Base-by-base conservation (phyloP, 1,284 basidiomycete genomes). In the Takashimella koratensis region DNA sequence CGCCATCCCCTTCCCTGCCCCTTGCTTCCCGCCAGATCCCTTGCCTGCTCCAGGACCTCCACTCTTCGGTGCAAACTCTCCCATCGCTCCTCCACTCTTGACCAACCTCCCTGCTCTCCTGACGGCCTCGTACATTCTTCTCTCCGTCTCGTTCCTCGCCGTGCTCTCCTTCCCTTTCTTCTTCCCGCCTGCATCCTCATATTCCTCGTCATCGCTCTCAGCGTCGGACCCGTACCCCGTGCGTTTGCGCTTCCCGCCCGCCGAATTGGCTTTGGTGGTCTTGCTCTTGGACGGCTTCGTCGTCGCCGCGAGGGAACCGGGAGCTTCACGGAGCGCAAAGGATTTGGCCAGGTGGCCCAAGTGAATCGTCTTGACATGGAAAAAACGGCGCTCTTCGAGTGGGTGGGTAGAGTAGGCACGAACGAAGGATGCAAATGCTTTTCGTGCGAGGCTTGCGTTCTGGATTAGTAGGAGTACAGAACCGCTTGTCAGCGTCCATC, bases 391-490 rank as follows among this genome's bases (percentile, higher is more conserved):
- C 74, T 98, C 96, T 57, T 87, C 86, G 3, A 88, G 83, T 0
- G 95, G 94, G 77, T 99, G 96, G 0, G 96, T 99, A 8, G 96
- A 90, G 75, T 98, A 99, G 0, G 96, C 96, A 52, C 96, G 83
- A 76, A 98, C 86, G 72, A 95, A 92, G 0, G 95, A 96, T 22
- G 86, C 79, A 76, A 88, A 99, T 0, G 92, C 96, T 65, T 83
- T 87, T 36, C 90, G 84, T 3, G 96, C 94, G 4, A 88, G 74
- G 4, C 80, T 77, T 8, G 83, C 80, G 66, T 94, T 86, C 90
- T 95, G 63, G n/a, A 13, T n/a, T 20, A 48, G 20, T 22, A 39
- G 23, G 5, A 19, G 13, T n/a, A n/a, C n/a, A n/a, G n/a, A n/a
- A n/a, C n/a, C n/a, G n/a, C n/a, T n/a, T n/a, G n/a, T n/a, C n/a